A percentile compares a stretch with the other conserved stretches of the same genome.
phyloP scores from a whole-genome alignment of 768 basidiomycete species.

The Postia placenta region DNA sequence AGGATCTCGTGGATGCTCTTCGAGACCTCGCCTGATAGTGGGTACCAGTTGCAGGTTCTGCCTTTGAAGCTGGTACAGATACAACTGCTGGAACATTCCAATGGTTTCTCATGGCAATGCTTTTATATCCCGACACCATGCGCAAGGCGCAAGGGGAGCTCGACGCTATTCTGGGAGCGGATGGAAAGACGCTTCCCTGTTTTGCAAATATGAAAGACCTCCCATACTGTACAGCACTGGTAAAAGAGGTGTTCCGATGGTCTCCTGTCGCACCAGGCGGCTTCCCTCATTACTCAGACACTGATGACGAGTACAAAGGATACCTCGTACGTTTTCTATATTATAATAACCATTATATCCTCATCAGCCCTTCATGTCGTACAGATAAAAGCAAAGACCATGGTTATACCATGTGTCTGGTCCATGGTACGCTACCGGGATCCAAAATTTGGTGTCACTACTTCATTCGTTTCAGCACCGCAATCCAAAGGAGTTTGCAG shows the following conservation, averaged over 20 bases:
- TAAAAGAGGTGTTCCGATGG: slow-evolving; percentile 10
- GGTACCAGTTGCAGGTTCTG: slow-evolving; percentile 14
- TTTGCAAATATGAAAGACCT: background rate
- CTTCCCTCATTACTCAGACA: background rate
- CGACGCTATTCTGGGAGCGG: background rate
- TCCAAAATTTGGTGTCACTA: no score
- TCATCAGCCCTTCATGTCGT: background rate
- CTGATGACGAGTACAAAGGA: slow-evolving; percentile 4
- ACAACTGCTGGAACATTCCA: slow-evolving; percentile 1
- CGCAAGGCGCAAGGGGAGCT: slow-evolving; percentile 3
- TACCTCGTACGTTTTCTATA: background rate
- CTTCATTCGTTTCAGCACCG: slow-evolving; percentile 2
- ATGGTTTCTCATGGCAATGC: background rate
- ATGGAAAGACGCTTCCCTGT: background rate
- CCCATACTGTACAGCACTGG: slow-evolving; percentile 8
- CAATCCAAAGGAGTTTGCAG: slow-evolving; percentile 2
- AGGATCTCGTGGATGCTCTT: background rate
- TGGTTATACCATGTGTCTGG: slow-evolving; percentile 3
- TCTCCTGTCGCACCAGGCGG: background rate
- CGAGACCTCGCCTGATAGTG: background rate
- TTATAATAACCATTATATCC: background rate
- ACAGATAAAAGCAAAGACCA: background rate
- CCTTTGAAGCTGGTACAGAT: slow-evolving; percentile 21
- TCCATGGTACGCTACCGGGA: slow-evolving; percentile 1
- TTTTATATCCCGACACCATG: background rate